Conservation (phyloP, 176 grass and related monocot species). For the Calamus simplicifolius region DNA sequence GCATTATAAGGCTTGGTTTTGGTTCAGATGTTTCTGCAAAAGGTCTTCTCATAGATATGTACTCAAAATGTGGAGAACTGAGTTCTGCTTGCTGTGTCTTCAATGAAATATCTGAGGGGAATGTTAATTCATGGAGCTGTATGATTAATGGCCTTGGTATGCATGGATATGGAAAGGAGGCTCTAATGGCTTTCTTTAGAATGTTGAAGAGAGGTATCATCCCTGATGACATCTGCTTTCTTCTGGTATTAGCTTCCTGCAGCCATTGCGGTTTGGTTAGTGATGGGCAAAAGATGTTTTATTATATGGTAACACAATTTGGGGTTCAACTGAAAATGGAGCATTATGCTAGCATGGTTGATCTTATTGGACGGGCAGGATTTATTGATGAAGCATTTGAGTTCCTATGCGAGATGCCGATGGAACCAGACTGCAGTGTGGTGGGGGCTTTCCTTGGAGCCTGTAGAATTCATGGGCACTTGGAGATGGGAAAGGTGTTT, state of each 20-base stretch:
- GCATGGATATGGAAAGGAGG: conserved; percentile 1
- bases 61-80: conserved; percentile 16
- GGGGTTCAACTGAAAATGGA: neutral
- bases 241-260: conserved; percentile 2
- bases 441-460: conserved; percentile 2
- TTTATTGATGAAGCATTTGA: neutral
- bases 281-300: neutral
- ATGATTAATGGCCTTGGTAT: conserved; percentile 15
- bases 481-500: neutral
- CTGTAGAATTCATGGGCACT: conserved; percentile 13
- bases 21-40: neutral
- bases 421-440: conserved; percentile 1
- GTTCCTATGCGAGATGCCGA: neutral
- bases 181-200: conserved; percentile 4
- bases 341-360: conserved; percentile 1
- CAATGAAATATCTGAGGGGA: neutral
- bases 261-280: conserved; percentile 3
- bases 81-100: conserved; percentile 2
- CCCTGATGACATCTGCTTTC: conserved; percentile 13
- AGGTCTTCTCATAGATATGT: conserved; percentile 11
- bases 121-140: conserved; percentile 7
- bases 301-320: conserved; percentile 8
- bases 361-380: conserved; percentile 7
- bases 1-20: neutral
- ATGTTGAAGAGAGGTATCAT: conserved; percentile 8